Evolutionary conservation across 768 basidiomycete genomes (phyloP), one percentile per base, ranked within the genome.

Genomic region (Suillus decipiens): DNA sequence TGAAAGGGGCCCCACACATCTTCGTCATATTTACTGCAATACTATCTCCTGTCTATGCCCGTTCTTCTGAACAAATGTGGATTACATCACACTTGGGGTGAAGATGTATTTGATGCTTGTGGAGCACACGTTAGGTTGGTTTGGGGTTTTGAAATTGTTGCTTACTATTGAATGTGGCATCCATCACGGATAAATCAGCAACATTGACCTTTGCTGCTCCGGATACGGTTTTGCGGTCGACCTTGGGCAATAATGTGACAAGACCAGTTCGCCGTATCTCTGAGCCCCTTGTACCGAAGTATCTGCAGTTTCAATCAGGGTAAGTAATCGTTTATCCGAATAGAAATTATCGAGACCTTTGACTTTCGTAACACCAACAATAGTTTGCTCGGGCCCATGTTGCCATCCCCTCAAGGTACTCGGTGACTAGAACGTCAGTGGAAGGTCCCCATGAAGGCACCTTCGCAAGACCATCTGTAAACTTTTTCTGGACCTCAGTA

Each of bases 281-380:
- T n/a, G 57, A 48, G 0, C 76, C 75, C 43, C 45, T 64, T 14
- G 33, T 65, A 1, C 76, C 76, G 31, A 77, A 75, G 67, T 75
- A 77, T 24, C 75, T 53, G 51, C 33, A 34, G 9, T 34, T 53
- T 34, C 19, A 53, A 53, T 33, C 31, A 33, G 19, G 11, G 19
- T 60, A 41, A 56, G 34, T 61, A 6, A 28, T 36, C 10, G n/a
- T 61, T n/a, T 7, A 28, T 12, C 5, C 14, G 19, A 15, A 3
- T 14, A n/a, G 9, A 55, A 56, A 36, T 11, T 24, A 14, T 7
- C 2, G 11, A 5, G 19, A 53, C 51, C 51, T 56, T 54, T 64
- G 62, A 31, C 66, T 68, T 62, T 76, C 75, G 65, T 74, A 76
- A 54, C 67, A 69, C 76, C 76, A 77, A 48, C 61, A 68, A 41